Conservation (phyloP, 1,284 basidiomycete genomes). For the Pisolithus thermaeus region DNA sequence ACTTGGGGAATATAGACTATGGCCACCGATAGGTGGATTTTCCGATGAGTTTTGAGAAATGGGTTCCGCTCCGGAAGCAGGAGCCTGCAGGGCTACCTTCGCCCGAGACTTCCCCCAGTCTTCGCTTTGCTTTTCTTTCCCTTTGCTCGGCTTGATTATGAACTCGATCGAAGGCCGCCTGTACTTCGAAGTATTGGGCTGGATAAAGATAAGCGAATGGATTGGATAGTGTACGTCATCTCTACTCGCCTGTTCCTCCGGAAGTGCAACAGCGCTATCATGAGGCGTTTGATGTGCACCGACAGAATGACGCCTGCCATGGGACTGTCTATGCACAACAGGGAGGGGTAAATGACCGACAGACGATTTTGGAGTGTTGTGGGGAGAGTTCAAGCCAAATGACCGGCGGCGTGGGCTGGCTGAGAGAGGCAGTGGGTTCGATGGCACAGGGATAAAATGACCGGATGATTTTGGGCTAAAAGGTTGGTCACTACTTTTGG, state of each 20-base stretch:
- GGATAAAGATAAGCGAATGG: conserved; percentile 2
- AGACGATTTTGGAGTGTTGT: conserved; percentile 27
- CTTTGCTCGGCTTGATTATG: conserved; percentile 17
- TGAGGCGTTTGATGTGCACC: conserved; percentile 28
- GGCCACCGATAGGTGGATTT: conserved; percentile 12
- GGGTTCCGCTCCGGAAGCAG: conserved; percentile 8
- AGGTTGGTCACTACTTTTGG: conserved; percentile 25
- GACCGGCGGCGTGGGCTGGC: conserved; percentile 31
- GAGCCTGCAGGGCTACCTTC: neutral
- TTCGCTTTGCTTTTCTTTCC: conserved; percentile 21
- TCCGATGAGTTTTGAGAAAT: conserved; percentile 12
- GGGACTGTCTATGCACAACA: conserved; percentile 15
- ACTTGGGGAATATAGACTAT: conserved; percentile 10
- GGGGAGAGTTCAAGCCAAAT: conserved; percentile 28
- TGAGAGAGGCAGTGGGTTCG: conserved; percentile 24
- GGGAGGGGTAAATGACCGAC: conserved; percentile 23
- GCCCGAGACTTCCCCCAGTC: conserved; percentile 5
- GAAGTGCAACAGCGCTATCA: conserved; percentile 30
- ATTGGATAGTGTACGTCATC: neutral
- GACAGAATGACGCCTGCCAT: conserved; percentile 24
- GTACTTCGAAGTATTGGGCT: conserved; percentile 11
- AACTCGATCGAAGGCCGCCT: conserved; percentile 10
- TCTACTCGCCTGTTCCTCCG: conserved; percentile 17
- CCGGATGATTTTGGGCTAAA: conserved; percentile 16
- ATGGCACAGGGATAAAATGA: conserved; percentile 23